A percentile compares a stretch with the other conserved stretches of the same genome.
Evolutionary conservation across 1,284 basidiomycete genomes (phyloP).

Genomic region (Apiotrichum veenhuisii): DNA sequence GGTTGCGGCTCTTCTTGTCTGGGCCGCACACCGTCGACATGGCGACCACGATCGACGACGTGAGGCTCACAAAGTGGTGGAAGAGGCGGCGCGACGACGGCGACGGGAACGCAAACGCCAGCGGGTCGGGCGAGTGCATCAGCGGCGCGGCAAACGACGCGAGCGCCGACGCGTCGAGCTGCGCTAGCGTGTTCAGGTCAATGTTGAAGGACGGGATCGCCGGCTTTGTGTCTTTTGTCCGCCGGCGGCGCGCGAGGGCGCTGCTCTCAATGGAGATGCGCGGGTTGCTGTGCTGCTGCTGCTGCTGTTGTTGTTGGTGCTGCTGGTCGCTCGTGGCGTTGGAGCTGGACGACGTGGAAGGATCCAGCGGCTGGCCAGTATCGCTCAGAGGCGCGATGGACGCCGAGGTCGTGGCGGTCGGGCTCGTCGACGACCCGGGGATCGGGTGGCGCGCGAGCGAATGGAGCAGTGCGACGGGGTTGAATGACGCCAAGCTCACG

Average conservation of each 20-base stretch:
- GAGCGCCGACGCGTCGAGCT: neutral
- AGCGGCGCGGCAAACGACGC: neutral
- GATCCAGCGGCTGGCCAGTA: neutral
- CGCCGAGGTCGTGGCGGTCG: neutral
- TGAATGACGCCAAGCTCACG: neutral
- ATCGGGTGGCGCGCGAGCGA: slow-evolving; percentile 1
- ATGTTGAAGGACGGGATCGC: neutral
- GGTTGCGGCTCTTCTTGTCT: slow-evolving; percentile 7
- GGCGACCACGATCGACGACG: slow-evolving; percentile 16
- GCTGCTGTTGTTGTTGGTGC: too few relatives aligned
- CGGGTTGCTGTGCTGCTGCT: neutral
- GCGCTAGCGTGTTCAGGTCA: neutral
- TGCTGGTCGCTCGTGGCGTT: too few relatives aligned
- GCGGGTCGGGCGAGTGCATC: slow-evolving; percentile 1
- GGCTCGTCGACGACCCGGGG: neutral
- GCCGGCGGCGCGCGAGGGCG: neutral
- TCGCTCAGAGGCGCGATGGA: neutral
- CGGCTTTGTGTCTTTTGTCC: neutral
- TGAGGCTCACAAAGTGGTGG: slow-evolving; percentile 17
- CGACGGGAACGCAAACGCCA: slow-evolving; percentile 18
- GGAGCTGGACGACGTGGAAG: neutral
- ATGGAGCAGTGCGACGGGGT: neutral
- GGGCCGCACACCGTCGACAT: slow-evolving; percentile 6
- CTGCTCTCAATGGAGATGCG: neutral
- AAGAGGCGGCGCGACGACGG: slow-evolving; percentile 17